Base-by-base conservation (phyloP, 1,284 basidiomycete species). In the Inonotus obliquus region DNA sequence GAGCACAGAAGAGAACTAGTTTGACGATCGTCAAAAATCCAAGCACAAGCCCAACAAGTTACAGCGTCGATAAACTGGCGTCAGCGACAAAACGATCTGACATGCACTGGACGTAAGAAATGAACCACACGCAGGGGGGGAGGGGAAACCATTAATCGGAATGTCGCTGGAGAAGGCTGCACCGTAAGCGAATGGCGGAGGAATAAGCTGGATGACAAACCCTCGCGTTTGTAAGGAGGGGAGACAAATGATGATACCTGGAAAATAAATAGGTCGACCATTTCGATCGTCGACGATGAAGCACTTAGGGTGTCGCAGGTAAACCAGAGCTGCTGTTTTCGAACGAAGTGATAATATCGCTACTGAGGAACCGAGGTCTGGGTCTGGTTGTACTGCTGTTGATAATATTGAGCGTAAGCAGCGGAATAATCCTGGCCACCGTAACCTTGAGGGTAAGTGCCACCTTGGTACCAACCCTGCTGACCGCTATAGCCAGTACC, bases 341-440 rank as follows among this genome's bases (percentile, higher is more conserved):
- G 19, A 25, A 32, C 25, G 51, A 13, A 47, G 32, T 10, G 23
- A 38, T 44, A 39, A 27, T 23, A 37, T 55, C 45, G 53, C 57
- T 59, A 48, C 35, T 55, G 58, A 14, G 51, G 57, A 39, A 59
- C 49, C 38, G 62, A 54, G 23, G 57, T 45, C 37, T 64, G 63
- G 17, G 62, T 19, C 41, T 64, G 59, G n/a, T 61, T 64, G 53
- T 64, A 64, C 55, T 64, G 63, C 21, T 61, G 55, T 44, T 64
- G 63, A 56, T 64, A 64, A 72, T 92, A 92, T 65, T 89, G 81
- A 54, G 89, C 87, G 66, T 92, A 92, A 71, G 83, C 87, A 63
- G 82, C 78, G 65, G 85, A 83, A 73, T 91, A 89, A 76, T 89
- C 86, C 66, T 76, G 75, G 64, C 62, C 62, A 14, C 45, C 53